These are phyloP conservation scores for Strobilomyces confusus DNA, from an alignment of 768 basidiomycete species.

Conservation along the genomic window DNA sequence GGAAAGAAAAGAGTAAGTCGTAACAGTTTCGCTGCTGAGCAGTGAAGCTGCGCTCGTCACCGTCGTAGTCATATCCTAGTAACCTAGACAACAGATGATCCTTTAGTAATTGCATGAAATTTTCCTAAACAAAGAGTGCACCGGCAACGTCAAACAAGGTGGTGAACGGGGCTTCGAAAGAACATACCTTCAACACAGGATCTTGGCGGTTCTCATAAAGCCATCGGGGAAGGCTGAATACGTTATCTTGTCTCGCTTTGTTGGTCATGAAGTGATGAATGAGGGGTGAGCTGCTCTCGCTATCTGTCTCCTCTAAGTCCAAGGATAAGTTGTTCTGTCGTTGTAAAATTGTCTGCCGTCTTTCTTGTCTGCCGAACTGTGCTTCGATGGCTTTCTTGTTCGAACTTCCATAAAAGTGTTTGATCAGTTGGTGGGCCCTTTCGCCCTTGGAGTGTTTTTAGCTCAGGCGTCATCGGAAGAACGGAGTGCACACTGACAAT, in stretches of 20 bases:
- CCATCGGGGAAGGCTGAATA: background rate
- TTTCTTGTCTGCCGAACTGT: slow-evolving; percentile 10
- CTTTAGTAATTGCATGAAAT: background rate
- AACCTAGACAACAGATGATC: background rate
- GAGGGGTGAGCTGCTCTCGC: background rate
- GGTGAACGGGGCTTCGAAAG: background rate
- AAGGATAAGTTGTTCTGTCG: background rate
- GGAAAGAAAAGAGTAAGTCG: no score
- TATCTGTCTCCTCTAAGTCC: background rate
- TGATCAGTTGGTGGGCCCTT: slow-evolving; percentile 14
- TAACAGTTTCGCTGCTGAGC: slow-evolving; percentile 5
- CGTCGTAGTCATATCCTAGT: background rate
- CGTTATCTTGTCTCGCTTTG: background rate
- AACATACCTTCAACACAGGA: slow-evolving; percentile 5
- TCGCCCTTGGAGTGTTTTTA: background rate
- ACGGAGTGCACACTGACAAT: background rate
- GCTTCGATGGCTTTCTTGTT: slow-evolving; percentile 14
- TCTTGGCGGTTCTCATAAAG: slow-evolving; percentile 7
- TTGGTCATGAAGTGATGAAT: slow-evolving; percentile 3
- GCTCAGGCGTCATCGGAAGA: background rate
- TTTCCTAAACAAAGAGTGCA: background rate
- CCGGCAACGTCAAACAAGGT: background rate
- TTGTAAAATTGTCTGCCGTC: background rate
- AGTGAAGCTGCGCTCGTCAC: slow-evolving; percentile 8
- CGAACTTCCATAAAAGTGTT: slow-evolving; percentile 22